phyloP scores from a whole-genome alignment of 2,329 filamentous ascomycete genomes.

The Teratosphaeria nubilosa region DNA sequence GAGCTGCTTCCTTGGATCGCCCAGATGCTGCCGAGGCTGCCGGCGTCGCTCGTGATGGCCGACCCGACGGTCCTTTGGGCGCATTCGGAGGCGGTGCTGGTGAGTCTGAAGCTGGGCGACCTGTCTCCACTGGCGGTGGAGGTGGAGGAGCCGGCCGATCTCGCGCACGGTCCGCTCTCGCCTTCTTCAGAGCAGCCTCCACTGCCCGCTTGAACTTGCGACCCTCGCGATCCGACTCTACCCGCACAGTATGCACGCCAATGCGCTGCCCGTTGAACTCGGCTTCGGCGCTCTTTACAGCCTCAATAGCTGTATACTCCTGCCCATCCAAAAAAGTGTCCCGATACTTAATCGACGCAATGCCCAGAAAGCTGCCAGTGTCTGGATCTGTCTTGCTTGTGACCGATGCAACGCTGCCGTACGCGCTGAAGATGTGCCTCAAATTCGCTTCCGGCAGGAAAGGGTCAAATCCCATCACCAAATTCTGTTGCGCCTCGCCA shows the following conservation, averaged over 20 bases:
- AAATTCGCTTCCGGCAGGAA: slow-evolving; percentile 64
- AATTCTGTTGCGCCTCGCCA: slow-evolving; percentile 78
- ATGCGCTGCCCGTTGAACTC: slow-evolving; percentile 71
- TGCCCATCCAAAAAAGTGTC: slow-evolving; percentile 51
- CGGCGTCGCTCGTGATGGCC: slow-evolving; percentile 22
- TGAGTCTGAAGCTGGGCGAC: slow-evolving; percentile 30
- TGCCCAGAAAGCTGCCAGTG: slow-evolving; percentile 86
- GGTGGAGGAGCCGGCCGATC: slow-evolving; percentile 23
- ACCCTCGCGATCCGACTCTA: slow-evolving; percentile 84
- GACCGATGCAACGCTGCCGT: slow-evolving; percentile 79
- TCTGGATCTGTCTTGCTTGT: slow-evolving; percentile 93
- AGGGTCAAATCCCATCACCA: slow-evolving; percentile 94
- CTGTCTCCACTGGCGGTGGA: slow-evolving; percentile 17
- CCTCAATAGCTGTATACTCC: slow-evolving; percentile 60
- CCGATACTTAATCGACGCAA: slow-evolving; percentile 82
- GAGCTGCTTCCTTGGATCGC: slow-evolving; percentile 24
- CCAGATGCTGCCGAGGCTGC: slow-evolving; percentile 19
- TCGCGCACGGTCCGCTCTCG: slow-evolving; percentile 50
- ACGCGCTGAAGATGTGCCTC: slow-evolving; percentile 64
- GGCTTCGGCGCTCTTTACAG: slow-evolving; percentile 70
- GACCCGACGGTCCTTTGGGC: slow-evolving; percentile 70
- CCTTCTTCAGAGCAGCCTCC: slow-evolving; percentile 60
- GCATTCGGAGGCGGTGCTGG: slow-evolving; percentile 69
- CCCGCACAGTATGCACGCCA: slow-evolving; percentile 64
- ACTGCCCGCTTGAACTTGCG: slow-evolving; percentile 70